Percentiles rank a stretch among this genome's conserved stretches.
These are phyloP conservation scores for Zygoascus flipseniorum DNA, from an alignment of 805 yeast species.

Conservation along the genomic window DNA sequence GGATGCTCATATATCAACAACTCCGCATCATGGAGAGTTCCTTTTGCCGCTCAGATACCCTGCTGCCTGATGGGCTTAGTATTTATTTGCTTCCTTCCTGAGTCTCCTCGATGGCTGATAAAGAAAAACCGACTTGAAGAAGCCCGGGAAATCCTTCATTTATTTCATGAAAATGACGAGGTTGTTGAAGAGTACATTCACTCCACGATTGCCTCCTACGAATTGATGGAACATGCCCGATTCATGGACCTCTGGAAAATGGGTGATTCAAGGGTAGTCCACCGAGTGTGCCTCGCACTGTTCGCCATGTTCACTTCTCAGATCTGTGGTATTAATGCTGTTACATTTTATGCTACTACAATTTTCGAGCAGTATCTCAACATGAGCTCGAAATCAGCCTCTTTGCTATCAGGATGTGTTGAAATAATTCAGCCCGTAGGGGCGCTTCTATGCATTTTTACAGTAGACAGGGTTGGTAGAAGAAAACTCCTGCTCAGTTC, in stretches of 20 bases:
- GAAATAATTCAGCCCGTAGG: constrained; percentile 12
- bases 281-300: constrained; percentile 34
- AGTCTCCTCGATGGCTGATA: constrained; percentile 71
- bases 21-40: constrained; percentile 29
- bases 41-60: constrained; percentile 12
- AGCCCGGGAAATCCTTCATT: constrained; percentile 32
- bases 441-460: constrained; percentile 22
- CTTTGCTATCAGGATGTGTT: constrained; percentile 9
- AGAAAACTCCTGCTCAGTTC: constrained; percentile 58
- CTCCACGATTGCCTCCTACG: constrained; percentile 11
- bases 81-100: constrained; percentile 49
- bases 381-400: constrained; percentile 3
- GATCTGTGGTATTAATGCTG: constrained; percentile 12
- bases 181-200: constrained; percentile 5
- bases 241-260: constrained; percentile 27
- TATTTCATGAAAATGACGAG: constrained; percentile 3
- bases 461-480: constrained; percentile 46
- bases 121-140: constrained; percentile 54
- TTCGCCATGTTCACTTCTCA: constrained; percentile 10
- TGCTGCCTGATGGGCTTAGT: constrained; percentile 35
- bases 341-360: constrained; percentile 13
- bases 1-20: constrained; percentile 38
- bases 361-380: constrained; percentile 10
- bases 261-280: constrained; percentile 39
- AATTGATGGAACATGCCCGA: constrained; percentile 5